Evolutionary conservation across 495 filamentous ascomycete species (phyloP).

Genomic region (Astrothelium subdiscretum): DNA sequence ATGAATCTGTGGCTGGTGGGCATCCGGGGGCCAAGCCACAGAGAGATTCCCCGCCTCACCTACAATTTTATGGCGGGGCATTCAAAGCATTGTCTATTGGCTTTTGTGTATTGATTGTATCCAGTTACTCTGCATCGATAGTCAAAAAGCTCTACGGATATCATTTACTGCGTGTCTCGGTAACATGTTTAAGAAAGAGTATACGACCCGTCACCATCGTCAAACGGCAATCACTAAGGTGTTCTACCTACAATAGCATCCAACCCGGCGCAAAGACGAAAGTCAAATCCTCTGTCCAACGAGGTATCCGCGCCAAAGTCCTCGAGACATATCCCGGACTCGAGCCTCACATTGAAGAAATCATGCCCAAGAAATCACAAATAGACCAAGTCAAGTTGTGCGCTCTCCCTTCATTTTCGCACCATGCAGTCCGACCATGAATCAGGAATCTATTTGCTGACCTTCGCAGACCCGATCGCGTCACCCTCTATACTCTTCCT

Average conservation of each 20-base stretch:
- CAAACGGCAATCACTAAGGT: constrained; percentile 2
- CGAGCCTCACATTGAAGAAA: constrained; percentile 80
- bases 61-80: not conserved
- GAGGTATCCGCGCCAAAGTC: constrained; percentile 68
- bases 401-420: constrained; percentile 6
- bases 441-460: constrained; percentile 2
- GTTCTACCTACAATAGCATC: constrained; percentile 41
- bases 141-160: too few relatives aligned
- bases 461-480: constrained; percentile 59
- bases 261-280: constrained; percentile 74
- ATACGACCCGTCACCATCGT: constrained; percentile 6
- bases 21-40: not conserved
- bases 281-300: constrained; percentile 93
- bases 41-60: not conserved
- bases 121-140: too few relatives aligned
- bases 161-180: too few relatives aligned
- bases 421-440: not conserved
- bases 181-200: constrained; percentile 21
- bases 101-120: too few relatives aligned
- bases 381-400: constrained; percentile 81
- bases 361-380: constrained; percentile 91
- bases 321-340: constrained; percentile 77
- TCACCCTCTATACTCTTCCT: constrained; percentile 74
- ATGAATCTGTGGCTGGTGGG: not conserved
- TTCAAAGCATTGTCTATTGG: too few relatives aligned